phyloP scores from a whole-genome alignment of 768 basidiomycete species.

The Kwoniella pini region DNA sequence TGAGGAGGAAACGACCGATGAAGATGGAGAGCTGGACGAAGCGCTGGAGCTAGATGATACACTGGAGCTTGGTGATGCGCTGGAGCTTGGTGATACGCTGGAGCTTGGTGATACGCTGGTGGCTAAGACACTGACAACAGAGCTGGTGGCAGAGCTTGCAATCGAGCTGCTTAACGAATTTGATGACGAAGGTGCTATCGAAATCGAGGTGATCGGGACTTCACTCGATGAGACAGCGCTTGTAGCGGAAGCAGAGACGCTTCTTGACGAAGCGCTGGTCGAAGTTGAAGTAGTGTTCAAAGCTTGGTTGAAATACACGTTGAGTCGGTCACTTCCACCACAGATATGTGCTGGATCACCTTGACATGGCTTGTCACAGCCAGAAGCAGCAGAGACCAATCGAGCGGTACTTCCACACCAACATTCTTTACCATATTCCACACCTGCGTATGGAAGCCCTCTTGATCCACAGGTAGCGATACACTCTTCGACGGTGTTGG shows the following conservation, averaged over 20 bases:
- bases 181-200: too few relatives aligned
- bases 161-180: too few relatives aligned
- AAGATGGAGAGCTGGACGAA: neutral
- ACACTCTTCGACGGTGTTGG: constrained; percentile 25
- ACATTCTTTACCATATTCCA: constrained; percentile 34
- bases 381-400: constrained; percentile 8
- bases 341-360: constrained; percentile 23
- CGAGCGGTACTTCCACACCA: constrained; percentile 21
- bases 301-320: constrained; percentile 7
- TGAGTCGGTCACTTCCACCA: constrained; percentile 28
- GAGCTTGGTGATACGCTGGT: too few relatives aligned
- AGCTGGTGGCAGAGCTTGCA: too few relatives aligned
- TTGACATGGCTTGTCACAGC: constrained; percentile 28
- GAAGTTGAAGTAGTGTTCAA: neutral
- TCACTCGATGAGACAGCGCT: too few relatives aligned
- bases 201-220: too few relatives aligned
- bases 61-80: too few relatives aligned
- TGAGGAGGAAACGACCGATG: neutral
- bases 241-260: neutral
- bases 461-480: constrained; percentile 19
- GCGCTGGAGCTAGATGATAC: too few relatives aligned
- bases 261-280: neutral
- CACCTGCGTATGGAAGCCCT: constrained; percentile 28
- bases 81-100: too few relatives aligned
- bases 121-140: too few relatives aligned